Evolutionary conservation across 306 rosid species (phyloP), one percentile per base, ranked within the genome.

Genomic region (Ziziphus jujuba): DNA sequence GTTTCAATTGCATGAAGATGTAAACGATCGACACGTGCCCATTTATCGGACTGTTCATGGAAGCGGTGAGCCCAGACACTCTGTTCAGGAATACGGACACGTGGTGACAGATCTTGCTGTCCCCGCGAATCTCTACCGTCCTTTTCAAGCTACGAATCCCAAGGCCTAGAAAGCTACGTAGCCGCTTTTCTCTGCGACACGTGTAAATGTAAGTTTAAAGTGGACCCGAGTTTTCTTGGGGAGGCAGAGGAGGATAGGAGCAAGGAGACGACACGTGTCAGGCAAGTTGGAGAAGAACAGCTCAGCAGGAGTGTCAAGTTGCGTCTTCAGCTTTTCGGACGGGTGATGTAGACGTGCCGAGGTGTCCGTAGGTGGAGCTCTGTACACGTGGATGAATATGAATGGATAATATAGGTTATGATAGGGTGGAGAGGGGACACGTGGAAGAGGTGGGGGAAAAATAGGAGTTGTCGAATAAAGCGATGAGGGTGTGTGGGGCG

Each of bases 61-160:
- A 23, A 10, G 65, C 64, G 65, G 66, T 56, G 54, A 15, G 25
- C 17, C 0, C 34, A 13, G 45, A 36, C 35, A 5, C 47, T 3
- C 21, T 48, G 57, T n/a, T n/a, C 45, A 15, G 58, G 50, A 3
- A 56, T 40, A 49, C 24, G 63, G 73, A 63, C 63, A 63, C 73
- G 59, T 71, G 69, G 47, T 25, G 11, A 1, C 59, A 45, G 65
- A 52, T 59, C 43, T 52, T 12, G 45, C 59, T 60, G 66, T 61
- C 60, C 23, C 58, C 51, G 34, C 24, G 69, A 67, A 72, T 66
- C 61, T 54, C 44, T 19, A 50, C 80, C 71, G 38, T 75, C 66
- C 20, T 9, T 56, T 13, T 69, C 75, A 5, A 20, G 14, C 16
- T 6, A 57, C 7, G 53, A 19, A 34, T 15, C 12, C 12, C 0